Base-by-base conservation (phyloP, 192 early-diverging fungal species). In the Lobosporangium transversale region DNA sequence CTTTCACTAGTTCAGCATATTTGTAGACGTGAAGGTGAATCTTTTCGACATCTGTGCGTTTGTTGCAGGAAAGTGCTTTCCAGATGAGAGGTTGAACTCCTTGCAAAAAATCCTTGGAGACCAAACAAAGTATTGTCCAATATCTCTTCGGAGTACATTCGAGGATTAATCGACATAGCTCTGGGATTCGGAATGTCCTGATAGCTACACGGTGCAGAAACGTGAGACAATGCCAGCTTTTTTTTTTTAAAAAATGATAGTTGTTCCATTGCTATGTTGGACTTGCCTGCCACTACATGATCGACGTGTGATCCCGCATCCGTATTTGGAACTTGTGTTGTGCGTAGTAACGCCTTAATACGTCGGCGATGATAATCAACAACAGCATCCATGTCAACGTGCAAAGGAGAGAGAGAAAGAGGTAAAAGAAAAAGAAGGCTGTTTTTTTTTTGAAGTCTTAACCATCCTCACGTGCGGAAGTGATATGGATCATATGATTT, bases 41-140 rank as follows among this genome's bases (percentile, higher is more conserved):
- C 57, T 4, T 14, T 23, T 27, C 27, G 18, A 4, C n/a, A 2
- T 21, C 3, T 1, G 23, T 7, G 12, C 4, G 2, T n/a, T 15
- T 36, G 17, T 6, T 21, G 30, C 14, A 50, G 26, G 23, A 48
- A 12, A 62, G n/a, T 11, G 12, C 17, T 18, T 17, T 61, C 68
- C 68, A 70, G 24, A 70, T 43, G 21, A 56, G 8, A 0, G 59
- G 68, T 7, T 49, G 52, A 3, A 40, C 24, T 3, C 30, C 12
- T 12, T 17, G 18, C 1, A 17, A 17, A 60, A 51, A 70, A 17
- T n/a, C 20, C 14, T 49, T 70, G 32, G 40, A 56, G 44, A 70
- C 56, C 6, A 37, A 35, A 17, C 52, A 56, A 14, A 62, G 23
- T 6, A 32, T 9, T 0, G 59, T 43, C 58, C 58, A 56, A n/a